A percentile compares a stretch with the other conserved stretches of the same genome.
These are phyloP conservation scores for Zymoseptoria ardabiliae DNA, from an alignment of 2,329 filamentous ascomycete species.

Conservation along the genomic window DNA sequence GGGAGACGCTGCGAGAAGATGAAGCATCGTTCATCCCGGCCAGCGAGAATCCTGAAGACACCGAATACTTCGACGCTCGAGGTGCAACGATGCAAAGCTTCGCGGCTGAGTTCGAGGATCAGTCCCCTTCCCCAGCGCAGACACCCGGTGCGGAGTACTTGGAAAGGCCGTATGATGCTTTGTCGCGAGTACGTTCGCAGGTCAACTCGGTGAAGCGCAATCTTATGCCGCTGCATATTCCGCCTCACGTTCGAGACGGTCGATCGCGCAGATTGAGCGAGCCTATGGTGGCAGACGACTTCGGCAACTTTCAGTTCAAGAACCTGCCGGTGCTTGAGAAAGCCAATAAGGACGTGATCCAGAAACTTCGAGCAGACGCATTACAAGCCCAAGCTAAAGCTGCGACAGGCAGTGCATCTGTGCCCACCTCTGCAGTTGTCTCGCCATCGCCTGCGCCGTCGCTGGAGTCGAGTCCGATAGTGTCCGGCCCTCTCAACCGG, in stretches of 20 bases:
- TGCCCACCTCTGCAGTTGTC: slow-evolving; percentile 27
- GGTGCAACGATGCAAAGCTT: slow-evolving; percentile 90
- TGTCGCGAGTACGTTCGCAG: slow-evolving; percentile 82
- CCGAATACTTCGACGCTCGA: slow-evolving; percentile 91
- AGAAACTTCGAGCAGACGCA: slow-evolving; percentile 87
- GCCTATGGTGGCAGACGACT: slow-evolving; percentile 81
- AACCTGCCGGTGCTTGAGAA: slow-evolving; percentile 94
- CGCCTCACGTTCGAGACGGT: slow-evolving; percentile 86
- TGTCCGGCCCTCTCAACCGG: slow-evolving; percentile 72
- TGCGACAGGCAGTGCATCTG: slow-evolving; percentile 34
- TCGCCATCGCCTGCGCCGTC: slow-evolving; percentile 59
- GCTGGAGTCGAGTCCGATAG: slow-evolving; percentile 76
- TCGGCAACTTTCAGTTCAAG: slow-evolving; percentile 94
- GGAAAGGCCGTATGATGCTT: slow-evolving; percentile 87
- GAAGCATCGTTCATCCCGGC: slow-evolving; percentile 93
- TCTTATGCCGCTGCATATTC: slow-evolving; percentile 91
- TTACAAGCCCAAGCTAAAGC: slow-evolving; percentile 59
- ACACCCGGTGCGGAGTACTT: slow-evolving; percentile 69
- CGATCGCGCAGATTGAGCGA: slow-evolving; percentile 85
- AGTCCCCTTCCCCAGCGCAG: slow-evolving; percentile 63
- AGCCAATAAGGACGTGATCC: slow-evolving; percentile 97
- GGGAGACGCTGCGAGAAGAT: slow-evolving; percentile 86
- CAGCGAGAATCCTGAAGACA: slow-evolving; percentile 90
- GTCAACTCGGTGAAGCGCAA: slow-evolving; percentile 80
- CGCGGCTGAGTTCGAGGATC: slow-evolving; percentile 88